Evolutionary conservation across 805 yeast species (phyloP).

Genomic region (Cyberlindnera subsufficiens): DNA sequence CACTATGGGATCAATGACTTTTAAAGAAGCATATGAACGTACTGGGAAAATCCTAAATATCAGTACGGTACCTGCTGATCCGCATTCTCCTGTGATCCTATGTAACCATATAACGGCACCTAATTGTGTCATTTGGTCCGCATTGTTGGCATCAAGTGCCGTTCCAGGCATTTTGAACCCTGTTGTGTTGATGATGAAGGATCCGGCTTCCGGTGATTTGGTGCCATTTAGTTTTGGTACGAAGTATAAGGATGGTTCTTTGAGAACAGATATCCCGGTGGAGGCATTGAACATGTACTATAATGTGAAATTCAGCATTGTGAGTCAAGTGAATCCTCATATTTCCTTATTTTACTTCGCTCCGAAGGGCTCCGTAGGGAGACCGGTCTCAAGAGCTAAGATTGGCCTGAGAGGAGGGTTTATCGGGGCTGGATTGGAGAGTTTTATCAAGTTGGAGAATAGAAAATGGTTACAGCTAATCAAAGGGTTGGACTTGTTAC

Average conservation of each 20-base stretch:
- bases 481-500: slow-evolving; percentile 59
- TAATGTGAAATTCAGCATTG: slow-evolving; percentile 70
- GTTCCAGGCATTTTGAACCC: slow-evolving; percentile 82
- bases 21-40: slow-evolving; percentile 58
- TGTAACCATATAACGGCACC: slow-evolving; percentile 77
- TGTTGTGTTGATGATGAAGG: slow-evolving; percentile 70
- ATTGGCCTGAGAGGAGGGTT: slow-evolving; percentile 75
- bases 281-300: slow-evolving; percentile 68
- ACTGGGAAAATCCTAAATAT: slow-evolving; percentile 71
- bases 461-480: slow-evolving; percentile 71
- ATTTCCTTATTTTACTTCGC: slow-evolving; percentile 70
- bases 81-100: slow-evolving; percentile 73
- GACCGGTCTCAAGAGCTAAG: slow-evolving; percentile 60
- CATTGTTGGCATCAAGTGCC: slow-evolving; percentile 71
- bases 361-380: slow-evolving; percentile 75
- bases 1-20: slow-evolving; percentile 68
- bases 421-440: slow-evolving; percentile 65
- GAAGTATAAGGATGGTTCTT: slow-evolving; percentile 74
- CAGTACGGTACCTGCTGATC: slow-evolving; percentile 77
- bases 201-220: slow-evolving; percentile 31
- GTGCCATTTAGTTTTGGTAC: slow-evolving; percentile 66
- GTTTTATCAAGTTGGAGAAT: slow-evolving; percentile 63
- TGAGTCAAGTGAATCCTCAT: slow-evolving; percentile 82
- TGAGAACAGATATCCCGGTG: slow-evolving; percentile 74
- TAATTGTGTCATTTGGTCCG: slow-evolving; percentile 75